Evolutionary conservation across 305 asterid genomes (phyloP), one percentile per base, ranked within the genome.

Genomic region (Solanum hybrid): DNA sequence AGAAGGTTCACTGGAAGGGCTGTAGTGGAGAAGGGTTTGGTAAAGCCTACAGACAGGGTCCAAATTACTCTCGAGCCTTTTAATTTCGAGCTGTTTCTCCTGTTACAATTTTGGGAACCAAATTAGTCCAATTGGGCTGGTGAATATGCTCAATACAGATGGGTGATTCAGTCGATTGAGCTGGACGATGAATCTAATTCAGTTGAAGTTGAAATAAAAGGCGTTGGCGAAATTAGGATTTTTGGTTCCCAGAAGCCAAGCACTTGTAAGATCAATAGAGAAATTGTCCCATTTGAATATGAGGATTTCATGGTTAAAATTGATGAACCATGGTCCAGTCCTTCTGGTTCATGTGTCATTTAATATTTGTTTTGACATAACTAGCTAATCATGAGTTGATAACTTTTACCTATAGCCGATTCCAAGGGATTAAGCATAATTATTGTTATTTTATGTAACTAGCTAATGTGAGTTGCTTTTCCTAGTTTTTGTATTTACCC

Each of bases 81-180:
- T 76, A 87, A 92, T 60, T 95, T 95, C 73, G 97, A 94, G 89
- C 94, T 95, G 96, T 95, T 64, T 94, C 98, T 31, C 98, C 98
- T 0, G 92, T 96, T 36, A 86, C 85, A 64, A 66, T 56, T 38
- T 81, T 95, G 34, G 89, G 91, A 32, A 85, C 40, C 36, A 86
- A 89, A 15, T 17, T 84, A 2, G 88, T 94, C 56, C 96, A 94
- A 75, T 94, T 97, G 99, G 99, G 10, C 92, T 97, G 15, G 96
- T 66, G 29, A 96, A 96, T 91, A 97, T 97, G 99, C 96, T 97
- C 86, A 96, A 97, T 90, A 93, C 96, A 7, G 98, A 98, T 40
- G 99, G 98, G 11, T 97, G 4, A 92, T 97, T 45, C 93, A 94
- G 66, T 90, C 96, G 0, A 12, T 96, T 91, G 91, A 9, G 45